A percentile compares a stretch with the other conserved stretches of the same genome.
These are phyloP conservation scores for Larix kaempferi DNA, from an alignment of 75 land plant species.

Conservation along the genomic window DNA sequence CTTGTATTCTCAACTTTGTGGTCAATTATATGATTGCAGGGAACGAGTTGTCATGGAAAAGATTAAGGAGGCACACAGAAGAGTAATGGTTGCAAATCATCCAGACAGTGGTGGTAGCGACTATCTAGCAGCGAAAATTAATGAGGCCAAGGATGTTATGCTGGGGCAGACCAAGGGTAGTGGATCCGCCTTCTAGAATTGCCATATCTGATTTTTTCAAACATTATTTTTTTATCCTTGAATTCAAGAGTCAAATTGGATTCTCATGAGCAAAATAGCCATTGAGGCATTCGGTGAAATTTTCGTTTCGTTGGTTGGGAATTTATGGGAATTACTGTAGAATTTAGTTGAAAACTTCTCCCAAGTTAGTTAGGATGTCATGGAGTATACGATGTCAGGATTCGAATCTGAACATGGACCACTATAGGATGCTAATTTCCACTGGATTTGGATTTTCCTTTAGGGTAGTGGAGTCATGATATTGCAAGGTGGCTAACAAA, in stretches of 20 bases:
- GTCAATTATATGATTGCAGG: constrained; percentile 22
- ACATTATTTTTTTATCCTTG: background rate
- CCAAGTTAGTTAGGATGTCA: too few relatives aligned
- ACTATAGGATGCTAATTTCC: too few relatives aligned
- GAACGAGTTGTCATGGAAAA: constrained; percentile 61
- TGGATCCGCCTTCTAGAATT: constrained; percentile 37
- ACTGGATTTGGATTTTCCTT: too few relatives aligned
- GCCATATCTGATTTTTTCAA: background rate
- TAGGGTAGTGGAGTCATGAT: too few relatives aligned
- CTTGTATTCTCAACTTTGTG: background rate
- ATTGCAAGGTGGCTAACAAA: too few relatives aligned
- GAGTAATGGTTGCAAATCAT: constrained; percentile 87
- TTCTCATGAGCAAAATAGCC: background rate
- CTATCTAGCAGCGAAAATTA: constrained; percentile 59
- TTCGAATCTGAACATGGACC: too few relatives aligned
- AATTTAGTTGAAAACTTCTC: too few relatives aligned
- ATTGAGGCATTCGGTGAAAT: background rate
- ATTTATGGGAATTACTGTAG: too few relatives aligned
- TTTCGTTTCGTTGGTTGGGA: too few relatives aligned
- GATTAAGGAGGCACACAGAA: constrained; percentile 83
- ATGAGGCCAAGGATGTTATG: constrained; percentile 82
- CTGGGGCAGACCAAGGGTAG: constrained; percentile 56
- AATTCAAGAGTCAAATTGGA: background rate
- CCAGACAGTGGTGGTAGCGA: constrained; percentile 92
- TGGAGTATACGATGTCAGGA: too few relatives aligned